Conservation (phyloP, 208 protist species). For the Trypanosoma vivax region DNA sequence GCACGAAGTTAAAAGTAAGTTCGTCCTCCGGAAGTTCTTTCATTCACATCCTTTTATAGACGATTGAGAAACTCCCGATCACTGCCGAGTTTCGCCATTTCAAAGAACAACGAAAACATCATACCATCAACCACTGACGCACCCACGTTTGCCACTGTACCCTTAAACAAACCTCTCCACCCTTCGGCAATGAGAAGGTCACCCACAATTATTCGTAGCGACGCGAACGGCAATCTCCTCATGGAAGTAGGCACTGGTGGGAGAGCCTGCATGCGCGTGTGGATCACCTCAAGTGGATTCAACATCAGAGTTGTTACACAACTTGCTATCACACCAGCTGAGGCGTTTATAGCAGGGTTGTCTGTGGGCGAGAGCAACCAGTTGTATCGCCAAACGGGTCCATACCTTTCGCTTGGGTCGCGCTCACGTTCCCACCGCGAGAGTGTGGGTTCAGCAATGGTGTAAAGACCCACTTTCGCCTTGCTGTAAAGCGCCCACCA, state of each 20-base stretch:
- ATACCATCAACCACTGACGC: conserved; percentile 74
- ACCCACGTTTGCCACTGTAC: conserved; percentile 55
- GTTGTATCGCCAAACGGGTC: conserved; percentile 44
- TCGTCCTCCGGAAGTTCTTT: background rate
- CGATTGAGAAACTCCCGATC: conserved; percentile 56
- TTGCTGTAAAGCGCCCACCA: conserved; percentile 84
- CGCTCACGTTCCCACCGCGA: conserved; percentile 32
- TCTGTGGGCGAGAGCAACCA: conserved; percentile 73
- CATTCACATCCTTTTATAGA: conserved; percentile 5
- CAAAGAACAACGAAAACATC: conserved; percentile 75
- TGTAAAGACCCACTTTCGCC: conserved; percentile 63
- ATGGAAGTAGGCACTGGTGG: conserved; percentile 13
- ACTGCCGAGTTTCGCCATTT: conserved; percentile 82
- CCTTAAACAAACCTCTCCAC: conserved; percentile 71
- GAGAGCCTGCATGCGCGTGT: conserved; percentile 71
- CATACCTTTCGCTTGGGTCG: background rate
- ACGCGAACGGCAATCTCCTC: conserved; percentile 3
- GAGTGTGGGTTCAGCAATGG: conserved; percentile 39
- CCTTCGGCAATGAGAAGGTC: conserved; percentile 63
- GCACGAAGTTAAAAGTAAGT: background rate
- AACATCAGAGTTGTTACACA: conserved; percentile 59
- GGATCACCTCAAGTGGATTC: conserved; percentile 77
- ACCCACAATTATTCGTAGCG: conserved; percentile 23
- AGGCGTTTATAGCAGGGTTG: conserved; percentile 71
- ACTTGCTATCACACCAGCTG: conserved; percentile 58